phyloP scores from a whole-genome alignment of 1,139 yeast species.

The Blastobotrys indianensis region DNA sequence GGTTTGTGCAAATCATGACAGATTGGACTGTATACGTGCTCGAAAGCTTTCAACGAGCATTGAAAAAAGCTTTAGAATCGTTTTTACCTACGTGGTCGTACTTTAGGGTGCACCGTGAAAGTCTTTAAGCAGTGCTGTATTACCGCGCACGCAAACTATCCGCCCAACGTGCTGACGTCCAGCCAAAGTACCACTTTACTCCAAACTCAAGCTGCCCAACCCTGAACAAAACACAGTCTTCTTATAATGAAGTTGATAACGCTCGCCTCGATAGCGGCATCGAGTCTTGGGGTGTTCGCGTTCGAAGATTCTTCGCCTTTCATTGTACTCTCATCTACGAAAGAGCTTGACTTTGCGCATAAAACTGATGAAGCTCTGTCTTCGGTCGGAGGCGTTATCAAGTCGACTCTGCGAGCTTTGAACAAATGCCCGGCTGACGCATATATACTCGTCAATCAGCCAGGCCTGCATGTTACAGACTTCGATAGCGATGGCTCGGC shows the following conservation, averaged over 20 bases:
- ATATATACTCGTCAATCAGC: conserved; percentile 35
- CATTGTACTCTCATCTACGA: conserved; percentile 16
- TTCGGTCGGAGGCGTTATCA: conserved; percentile 3
- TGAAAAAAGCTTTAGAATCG: neutral
- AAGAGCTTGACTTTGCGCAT: conserved; percentile 2
- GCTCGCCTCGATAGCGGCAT: conserved; percentile 3
- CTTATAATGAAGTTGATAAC: neutral
- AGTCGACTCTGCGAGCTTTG: conserved; percentile 20
- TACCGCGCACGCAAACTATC: neutral
- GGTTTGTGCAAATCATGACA: no score
- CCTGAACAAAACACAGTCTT: neutral
- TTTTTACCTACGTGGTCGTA: no score
- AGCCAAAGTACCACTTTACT: no score
- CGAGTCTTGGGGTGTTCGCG: conserved; percentile 8
- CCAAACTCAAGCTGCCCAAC: neutral
- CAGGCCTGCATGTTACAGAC: conserved; percentile 32
- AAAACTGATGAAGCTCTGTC: conserved; percentile 9
- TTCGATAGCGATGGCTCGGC: conserved; percentile 18
- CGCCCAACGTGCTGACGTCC: neutral
- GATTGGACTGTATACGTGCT: no score
- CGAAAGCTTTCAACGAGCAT: neutral
- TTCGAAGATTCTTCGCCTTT: conserved; percentile 21
- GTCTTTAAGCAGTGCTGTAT: no score
- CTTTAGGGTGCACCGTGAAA: no score
- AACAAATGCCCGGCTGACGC: conserved; percentile 34